These are phyloP conservation scores for Misopates orontium DNA, from an alignment of 257 asterid species.

Conservation along the genomic window DNA sequence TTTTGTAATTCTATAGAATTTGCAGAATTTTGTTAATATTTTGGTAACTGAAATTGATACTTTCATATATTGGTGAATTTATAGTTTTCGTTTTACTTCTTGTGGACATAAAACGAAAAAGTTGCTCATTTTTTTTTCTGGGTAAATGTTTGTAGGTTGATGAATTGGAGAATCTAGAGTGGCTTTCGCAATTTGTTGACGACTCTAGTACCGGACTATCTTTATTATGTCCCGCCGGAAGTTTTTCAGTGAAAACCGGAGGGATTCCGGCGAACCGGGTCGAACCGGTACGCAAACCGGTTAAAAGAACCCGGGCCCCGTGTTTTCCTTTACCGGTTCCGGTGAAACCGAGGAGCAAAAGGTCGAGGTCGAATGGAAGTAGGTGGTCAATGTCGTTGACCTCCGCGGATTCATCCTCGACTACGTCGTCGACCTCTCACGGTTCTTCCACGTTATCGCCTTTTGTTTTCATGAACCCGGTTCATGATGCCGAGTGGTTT, in stretches of 20 bases:
- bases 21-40: too few species aligned
- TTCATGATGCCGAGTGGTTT: conserved; percentile 38
- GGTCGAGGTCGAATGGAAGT: conserved; percentile 43
- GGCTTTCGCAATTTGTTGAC: conserved; percentile 78
- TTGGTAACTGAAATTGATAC: too few species aligned
- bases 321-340: conserved; percentile 43
- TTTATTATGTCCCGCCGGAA: conserved; percentile 42
- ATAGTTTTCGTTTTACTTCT: neutral
- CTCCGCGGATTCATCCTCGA: conserved; percentile 40
- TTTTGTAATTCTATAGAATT: too few species aligned
- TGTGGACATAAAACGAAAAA: neutral
- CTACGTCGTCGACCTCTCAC: conserved; percentile 49
- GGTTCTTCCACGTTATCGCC: conserved; percentile 42
- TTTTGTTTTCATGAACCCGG: conserved; percentile 27
- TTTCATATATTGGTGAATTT: too few species aligned
- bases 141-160: conserved; percentile 49
- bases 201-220: conserved; percentile 59
- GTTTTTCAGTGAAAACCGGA: conserved; percentile 39
- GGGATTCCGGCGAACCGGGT: conserved; percentile 25
- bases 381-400: conserved; percentile 53
- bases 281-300: conserved; percentile 34
- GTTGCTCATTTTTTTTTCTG: neutral
- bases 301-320: conserved; percentile 28
- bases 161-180: conserved; percentile 75
- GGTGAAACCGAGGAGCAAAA: conserved; percentile 51